Evolutionary conservation across 257 asterid genomes (phyloP), one percentile per base, ranked within the genome.

Genomic region (Solanum lignicaule): DNA sequence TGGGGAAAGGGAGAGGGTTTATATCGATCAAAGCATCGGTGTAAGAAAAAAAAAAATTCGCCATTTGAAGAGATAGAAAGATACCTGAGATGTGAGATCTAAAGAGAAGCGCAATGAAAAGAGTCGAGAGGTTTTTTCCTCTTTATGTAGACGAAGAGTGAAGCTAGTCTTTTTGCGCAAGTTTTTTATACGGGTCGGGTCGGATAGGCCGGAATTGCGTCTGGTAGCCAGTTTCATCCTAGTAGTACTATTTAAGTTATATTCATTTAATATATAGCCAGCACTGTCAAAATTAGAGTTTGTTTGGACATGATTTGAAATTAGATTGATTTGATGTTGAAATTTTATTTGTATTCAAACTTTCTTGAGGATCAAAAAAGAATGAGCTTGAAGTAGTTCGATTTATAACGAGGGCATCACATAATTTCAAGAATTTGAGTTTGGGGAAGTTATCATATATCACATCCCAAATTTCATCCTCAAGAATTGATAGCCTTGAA

Each of bases 51-150:
- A 29, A 3, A 4, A 33, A 14, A 65, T 0, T 20, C 2, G 48
- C 41, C 35, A 71, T 32, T 33, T 20, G 18, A 33, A 33, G 41
- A 52, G 7, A 48, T 5, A 2, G 60, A 48, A 16, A 48, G 46
- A 27, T 81, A 81, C 85, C 85, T 81, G 84, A 43, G 66, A 46
- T 27, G 68, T 81, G 85, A 81, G 85, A 81, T 81, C 85, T 46
- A 29, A 55, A 41, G 65, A 79, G 65, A 25, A 79, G 65, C 5
- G 38, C 16, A 79, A 27, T 27, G 18, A 43, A 27, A 52, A 27
- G 68, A 12, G 55, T 38, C 33, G 20, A 75, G 58, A 36, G 74
- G 18, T 5, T 75, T 75, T 76, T 32, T 73, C 43, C 79, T 74
- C 48, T 74, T 74, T 20, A 16, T 35, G 52, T 35, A 35, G 82